Evolutionary conservation across 352 stramenopile species (phyloP), one percentile per base, ranked within the genome.

Genomic region (Phytophthora litchii): DNA sequence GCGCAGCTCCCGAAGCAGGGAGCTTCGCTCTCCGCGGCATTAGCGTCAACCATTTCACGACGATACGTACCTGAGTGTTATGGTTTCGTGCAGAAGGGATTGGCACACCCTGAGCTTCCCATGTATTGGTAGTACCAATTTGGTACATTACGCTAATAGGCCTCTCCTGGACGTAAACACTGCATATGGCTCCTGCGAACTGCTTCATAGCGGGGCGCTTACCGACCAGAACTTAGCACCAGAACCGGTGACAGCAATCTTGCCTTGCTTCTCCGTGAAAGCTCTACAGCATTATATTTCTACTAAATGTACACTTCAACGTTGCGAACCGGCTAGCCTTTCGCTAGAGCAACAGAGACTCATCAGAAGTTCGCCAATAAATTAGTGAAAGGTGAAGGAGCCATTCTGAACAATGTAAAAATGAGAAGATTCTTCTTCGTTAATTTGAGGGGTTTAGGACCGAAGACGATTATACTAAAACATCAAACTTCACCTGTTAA

Each of bases 31-130:
- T 21, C 35, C 36, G 20, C 54, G 2, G 13, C 17, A n/a, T 49
- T 43, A 54, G 6, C 11, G 23, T 50, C 32, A 56, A 29, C 36
- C 32, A 64, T 64, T 57, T 51, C 31, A 31, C 11, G 34, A 10
- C 12, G 8, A 40, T 27, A 2, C 11, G 31, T 23, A 37, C 27
- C 10, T 14, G 25, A 4, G 3, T 34, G 29, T 7, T 34, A 34
- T 34, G 29, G 29, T 34, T 34, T 40, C 10, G 38, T 58, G 50
- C 50, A 50, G 50, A 50, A 58, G 40, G 50, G 50, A 58, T 58
- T 35, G 38, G 38, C 37, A 56, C 12, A 43, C 45, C 9, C 21
- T 19, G 21, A 34, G 34, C 44, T 54, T 45, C n/a, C 37, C 29
- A 12, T 34, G n/a, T n/a, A n/a, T n/a, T n/a, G n/a, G n/a, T n/a